Evolutionary conservation across 371 early-diverging fungal genomes (phyloP).

Genomic region (Mycotypha africana): DNA sequence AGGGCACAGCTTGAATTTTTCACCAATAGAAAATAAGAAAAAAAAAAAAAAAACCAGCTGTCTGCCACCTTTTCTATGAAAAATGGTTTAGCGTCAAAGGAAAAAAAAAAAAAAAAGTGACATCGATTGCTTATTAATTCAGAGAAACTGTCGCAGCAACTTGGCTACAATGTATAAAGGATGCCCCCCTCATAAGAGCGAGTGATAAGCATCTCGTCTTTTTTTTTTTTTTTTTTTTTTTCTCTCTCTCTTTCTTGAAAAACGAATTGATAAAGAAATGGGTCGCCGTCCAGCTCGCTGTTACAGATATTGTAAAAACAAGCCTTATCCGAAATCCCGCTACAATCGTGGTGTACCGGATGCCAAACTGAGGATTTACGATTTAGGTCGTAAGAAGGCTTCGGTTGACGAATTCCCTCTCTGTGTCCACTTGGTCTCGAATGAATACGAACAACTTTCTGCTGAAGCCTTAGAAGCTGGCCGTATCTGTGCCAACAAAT

Average conservation of each 20-base stretch:
- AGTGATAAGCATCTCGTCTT: too few relatives aligned
- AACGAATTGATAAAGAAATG: constrained; percentile 1
- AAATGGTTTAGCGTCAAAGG: too few relatives aligned
- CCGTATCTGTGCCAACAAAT: constrained; percentile 99
- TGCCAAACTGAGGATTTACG: constrained; percentile 99
- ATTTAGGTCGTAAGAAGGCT: constrained; percentile 99
- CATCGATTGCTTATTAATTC: too few relatives aligned
- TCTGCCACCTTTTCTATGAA: too few relatives aligned
- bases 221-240: background rate
- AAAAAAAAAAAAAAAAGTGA: too few relatives aligned
- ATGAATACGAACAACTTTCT: constrained; percentile 99
- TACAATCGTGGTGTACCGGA: constrained; percentile 99
- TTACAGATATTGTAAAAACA: constrained; percentile 99
- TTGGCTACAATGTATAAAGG: too few relatives aligned
- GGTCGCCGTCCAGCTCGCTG: constrained; percentile 99
- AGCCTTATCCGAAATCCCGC: constrained; percentile 99
- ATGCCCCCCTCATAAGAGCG: too few relatives aligned
- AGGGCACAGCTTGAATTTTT: too few relatives aligned
- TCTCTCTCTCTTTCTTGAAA: background rate
- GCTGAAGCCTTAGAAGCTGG: constrained; percentile 99
- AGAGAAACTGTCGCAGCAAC: too few relatives aligned
- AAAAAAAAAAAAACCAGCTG: too few relatives aligned
- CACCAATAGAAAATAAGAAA: too few relatives aligned
- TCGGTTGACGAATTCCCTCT: constrained; percentile 98
- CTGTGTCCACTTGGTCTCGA: constrained; percentile 95